Conservation (phyloP, 2,329 filamentous ascomycete genomes). For the Emmonsiellopsis sp. region DNA sequence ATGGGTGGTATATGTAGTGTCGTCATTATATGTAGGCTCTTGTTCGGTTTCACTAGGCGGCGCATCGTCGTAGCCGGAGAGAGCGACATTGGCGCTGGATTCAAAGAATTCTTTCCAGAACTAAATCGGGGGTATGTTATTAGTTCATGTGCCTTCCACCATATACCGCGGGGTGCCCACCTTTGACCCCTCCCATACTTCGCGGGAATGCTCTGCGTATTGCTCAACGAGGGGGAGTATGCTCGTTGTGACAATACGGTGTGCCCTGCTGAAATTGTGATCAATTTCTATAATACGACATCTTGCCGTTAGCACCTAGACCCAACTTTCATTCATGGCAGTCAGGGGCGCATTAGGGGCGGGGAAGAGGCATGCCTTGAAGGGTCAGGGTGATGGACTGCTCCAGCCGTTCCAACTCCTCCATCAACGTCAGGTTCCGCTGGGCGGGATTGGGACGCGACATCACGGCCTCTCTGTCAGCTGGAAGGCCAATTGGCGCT, state of each 20-base stretch:
- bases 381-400: slow-evolving; percentile 94
- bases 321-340: background rate
- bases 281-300: slow-evolving; percentile 66
- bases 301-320: slow-evolving; percentile 1
- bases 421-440: slow-evolving; percentile 67
- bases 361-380: slow-evolving; percentile 55
- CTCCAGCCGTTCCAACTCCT: slow-evolving; percentile 91
- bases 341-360: background rate
- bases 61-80: slow-evolving; percentile 86
- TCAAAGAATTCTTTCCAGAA: slow-evolving; percentile 99
- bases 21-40: slow-evolving; percentile 44
- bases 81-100: slow-evolving; percentile 90
- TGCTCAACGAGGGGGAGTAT: slow-evolving; percentile 91
- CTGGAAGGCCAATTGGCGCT: background rate
- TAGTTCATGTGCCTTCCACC: background rate
- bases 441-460: slow-evolving; percentile 40
- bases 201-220: slow-evolving; percentile 85
- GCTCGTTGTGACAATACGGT: slow-evolving; percentile 87
- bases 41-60: slow-evolving; percentile 48
- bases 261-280: slow-evolving; percentile 93
- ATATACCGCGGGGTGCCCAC: slow-evolving; percentile 33
- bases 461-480: slow-evolving; percentile 27
- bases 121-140: slow-evolving; percentile 34
- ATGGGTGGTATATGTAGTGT: slow-evolving; percentile 45
- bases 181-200: slow-evolving; percentile 96